Evolutionary conservation across 2,329 filamentous ascomycete genomes (phyloP), one percentile per base, ranked within the genome.

Genomic region (Aureobasidium sp.): DNA sequence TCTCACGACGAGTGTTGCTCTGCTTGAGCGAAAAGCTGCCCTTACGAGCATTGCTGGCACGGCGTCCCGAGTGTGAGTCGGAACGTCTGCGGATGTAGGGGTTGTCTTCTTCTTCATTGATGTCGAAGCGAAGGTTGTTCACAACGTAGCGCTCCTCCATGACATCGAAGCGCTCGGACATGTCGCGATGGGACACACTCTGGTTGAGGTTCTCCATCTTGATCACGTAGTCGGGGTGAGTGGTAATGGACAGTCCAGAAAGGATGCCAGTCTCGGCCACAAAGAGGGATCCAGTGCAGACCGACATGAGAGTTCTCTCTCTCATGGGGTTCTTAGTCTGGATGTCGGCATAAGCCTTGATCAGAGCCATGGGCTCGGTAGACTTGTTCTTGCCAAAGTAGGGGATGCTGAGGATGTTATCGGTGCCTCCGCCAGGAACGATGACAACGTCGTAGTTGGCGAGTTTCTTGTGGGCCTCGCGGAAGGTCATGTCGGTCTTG

Each of bases 81-180:
- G 69, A 71, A 65, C 70, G 71, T 58, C 70, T 66, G 65, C 71
- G 72, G 73, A 94, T 86, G 76, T 93, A 93, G 36, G 89, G 89
- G 75, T 90, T 93, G 75, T 91, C 87, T 65, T 92, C 88, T 70
- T 92, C 85, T 64, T 88, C 87, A 67, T 81, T 82, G 47, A 94
- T 79, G 69, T 94, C 90, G 74, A 93, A 95, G 68, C 90, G 88
- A 63, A 91, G 86, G 76, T 95, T 94, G 81, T 95, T 95, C 73
- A 95, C 90, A 25, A 95, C 90, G 72, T 94, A 95, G 70, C 90
- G 83, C 70, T 90, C 87, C 70, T 94, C 89, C 70, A 93, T 83
- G 65, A 94, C 88, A 70, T 94, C 89, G 69, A 89, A 91, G 71
- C 89, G 86, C 78, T 91, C 87, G 62, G 85, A 83, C 67, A 88